Conservation (phyloP, 257 asterid species). For the Mitragyna speciosa region DNA sequence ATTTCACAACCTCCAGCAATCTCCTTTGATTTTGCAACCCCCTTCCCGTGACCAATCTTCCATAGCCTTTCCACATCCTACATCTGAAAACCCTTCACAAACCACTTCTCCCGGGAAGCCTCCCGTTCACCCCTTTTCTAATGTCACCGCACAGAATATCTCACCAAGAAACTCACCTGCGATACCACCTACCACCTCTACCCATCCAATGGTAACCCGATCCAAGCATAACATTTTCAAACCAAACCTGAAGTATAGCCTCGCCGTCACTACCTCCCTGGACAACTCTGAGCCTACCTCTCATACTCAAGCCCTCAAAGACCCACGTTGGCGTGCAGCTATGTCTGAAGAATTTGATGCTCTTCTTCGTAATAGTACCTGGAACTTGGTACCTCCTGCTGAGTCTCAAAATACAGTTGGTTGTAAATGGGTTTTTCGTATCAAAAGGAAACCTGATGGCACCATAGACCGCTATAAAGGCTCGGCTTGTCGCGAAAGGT, state of each 20-base stretch:
- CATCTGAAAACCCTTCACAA: too few species aligned
- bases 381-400: background rate
- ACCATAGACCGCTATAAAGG: constrained; percentile 9
- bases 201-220: background rate
- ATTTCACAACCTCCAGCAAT: too few species aligned
- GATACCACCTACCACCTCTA: background rate
- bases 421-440: constrained; percentile 5
- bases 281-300: background rate
- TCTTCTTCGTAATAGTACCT: background rate
- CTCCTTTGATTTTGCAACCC: too few species aligned
- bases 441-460: constrained; percentile 10
- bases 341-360: background rate
- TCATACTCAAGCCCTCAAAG: background rate
- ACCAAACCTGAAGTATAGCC: background rate
- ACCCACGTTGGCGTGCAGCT: background rate
- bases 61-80: too few species aligned
- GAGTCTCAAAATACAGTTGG: background rate
- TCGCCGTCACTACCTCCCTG: background rate
- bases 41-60: too few species aligned
- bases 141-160: background rate
- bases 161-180: background rate
- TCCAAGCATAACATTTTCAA: background rate
- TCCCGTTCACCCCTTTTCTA: background rate
- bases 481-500: constrained; percentile 8
- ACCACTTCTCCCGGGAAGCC: too few species aligned